Evolutionary conservation across 371 early-diverging fungal species (phyloP).

Genomic region (Apophysomyces elegans): DNA sequence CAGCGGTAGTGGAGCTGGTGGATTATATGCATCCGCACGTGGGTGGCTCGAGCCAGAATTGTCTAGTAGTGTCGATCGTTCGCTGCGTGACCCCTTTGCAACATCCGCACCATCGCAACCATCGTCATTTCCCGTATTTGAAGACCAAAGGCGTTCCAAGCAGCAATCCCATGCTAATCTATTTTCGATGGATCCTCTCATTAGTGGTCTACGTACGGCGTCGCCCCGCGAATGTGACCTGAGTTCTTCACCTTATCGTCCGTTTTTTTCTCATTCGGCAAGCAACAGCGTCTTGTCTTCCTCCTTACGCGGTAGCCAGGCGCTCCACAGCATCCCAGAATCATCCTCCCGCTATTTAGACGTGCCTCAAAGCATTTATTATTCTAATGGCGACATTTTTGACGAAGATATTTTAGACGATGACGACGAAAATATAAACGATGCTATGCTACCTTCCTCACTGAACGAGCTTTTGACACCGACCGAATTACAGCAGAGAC

Average conservation of each 20-base stretch:
- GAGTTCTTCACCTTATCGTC: constrained; percentile 20
- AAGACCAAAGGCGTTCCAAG: constrained; percentile 3
- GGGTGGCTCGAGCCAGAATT: constrained; percentile 14
- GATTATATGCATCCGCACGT: constrained; percentile 24
- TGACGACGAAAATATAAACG: constrained; percentile 35
- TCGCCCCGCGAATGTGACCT: constrained; percentile 19
- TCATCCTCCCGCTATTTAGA: constrained; percentile 19
- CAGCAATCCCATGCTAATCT: constrained; percentile 6
- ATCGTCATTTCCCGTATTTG: constrained; percentile 5
- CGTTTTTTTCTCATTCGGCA: constrained; percentile 13
- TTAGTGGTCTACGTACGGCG: constrained; percentile 11
- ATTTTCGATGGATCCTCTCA: constrained; percentile 2
- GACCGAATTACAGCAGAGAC: constrained; percentile 46
- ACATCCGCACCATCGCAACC: constrained; percentile 8
- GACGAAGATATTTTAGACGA: constrained; percentile 16
- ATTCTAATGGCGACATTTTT: constrained; percentile 17
- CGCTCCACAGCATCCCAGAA: constrained; percentile 28
- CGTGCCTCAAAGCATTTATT: constrained; percentile 25
- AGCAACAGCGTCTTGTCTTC: constrained; percentile 17
- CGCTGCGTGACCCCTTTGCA: constrained; percentile 11
- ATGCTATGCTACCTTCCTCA: constrained; percentile 57
- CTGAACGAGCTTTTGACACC: constrained; percentile 58
- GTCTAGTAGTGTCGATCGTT: constrained; percentile 9
- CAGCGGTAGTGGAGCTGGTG: constrained; percentile 6
- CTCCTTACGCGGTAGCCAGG: constrained; percentile 15